Conservation (phyloP, 1,284 basidiomycete species). For the Ceratobasidium papillatum region DNA sequence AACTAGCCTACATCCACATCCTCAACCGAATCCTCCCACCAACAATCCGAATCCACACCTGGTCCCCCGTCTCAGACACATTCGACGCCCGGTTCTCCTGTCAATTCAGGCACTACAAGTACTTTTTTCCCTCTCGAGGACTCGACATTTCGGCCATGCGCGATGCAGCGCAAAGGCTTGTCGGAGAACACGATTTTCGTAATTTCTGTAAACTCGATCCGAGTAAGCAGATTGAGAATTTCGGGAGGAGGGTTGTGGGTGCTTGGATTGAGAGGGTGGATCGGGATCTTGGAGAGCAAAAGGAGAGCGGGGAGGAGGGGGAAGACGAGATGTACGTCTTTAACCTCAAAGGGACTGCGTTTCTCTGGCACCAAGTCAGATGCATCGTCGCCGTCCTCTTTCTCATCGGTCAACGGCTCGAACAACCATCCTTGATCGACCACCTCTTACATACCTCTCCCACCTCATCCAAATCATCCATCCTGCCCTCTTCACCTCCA, state of each 20-base stretch:
- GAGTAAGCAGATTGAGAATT: slow-evolving; percentile 89
- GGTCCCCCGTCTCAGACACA: slow-evolving; percentile 84
- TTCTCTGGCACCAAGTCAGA: slow-evolving; percentile 96
- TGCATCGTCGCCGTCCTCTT: slow-evolving; percentile 95
- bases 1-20: slow-evolving; percentile 80
- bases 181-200: slow-evolving; percentile 95
- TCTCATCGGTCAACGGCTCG: slow-evolving; percentile 85
- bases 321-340: slow-evolving; percentile 68
- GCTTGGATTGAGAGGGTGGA: slow-evolving; percentile 66
- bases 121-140: slow-evolving; percentile 73
- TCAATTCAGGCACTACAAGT: slow-evolving; percentile 93
- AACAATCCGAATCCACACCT: slow-evolving; percentile 91
- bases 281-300: slow-evolving; percentile 38
- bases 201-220: slow-evolving; percentile 97
- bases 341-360: slow-evolving; percentile 88
- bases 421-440: slow-evolving; percentile 75
- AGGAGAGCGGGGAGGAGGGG: background rate
- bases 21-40: slow-evolving; percentile 92
- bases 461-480: slow-evolving; percentile 47
- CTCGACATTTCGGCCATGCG: slow-evolving; percentile 83
- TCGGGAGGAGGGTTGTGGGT: slow-evolving; percentile 69
- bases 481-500: slow-evolving; percentile 29
- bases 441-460: slow-evolving; percentile 76
- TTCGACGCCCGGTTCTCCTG: slow-evolving; percentile 95
- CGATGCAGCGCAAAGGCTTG: slow-evolving; percentile 72